A percentile compares a stretch with the other conserved stretches of the same genome.
Evolutionary conservation across 805 yeast species (phyloP).

Genomic region (Starmerella bacillaris): DNA sequence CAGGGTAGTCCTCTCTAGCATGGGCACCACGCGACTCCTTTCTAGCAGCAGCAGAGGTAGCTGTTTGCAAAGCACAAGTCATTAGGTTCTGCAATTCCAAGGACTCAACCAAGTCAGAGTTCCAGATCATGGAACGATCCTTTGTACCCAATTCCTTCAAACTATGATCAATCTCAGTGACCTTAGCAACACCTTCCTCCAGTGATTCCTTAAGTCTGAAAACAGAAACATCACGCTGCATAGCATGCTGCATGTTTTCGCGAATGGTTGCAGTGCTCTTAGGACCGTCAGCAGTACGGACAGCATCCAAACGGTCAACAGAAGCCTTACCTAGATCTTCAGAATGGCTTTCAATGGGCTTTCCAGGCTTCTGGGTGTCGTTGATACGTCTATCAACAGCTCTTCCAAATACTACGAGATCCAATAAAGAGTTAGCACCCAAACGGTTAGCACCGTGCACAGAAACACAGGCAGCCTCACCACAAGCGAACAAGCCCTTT

Average conservation of each 20-base stretch:
- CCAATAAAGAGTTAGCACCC: slow-evolving; percentile 94
- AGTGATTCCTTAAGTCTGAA: slow-evolving; percentile 85
- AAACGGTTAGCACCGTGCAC: slow-evolving; percentile 99
- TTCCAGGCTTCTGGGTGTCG: slow-evolving; percentile 71
- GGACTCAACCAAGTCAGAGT: slow-evolving; percentile 90
- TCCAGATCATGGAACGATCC: slow-evolving; percentile 98
- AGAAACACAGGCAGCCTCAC: slow-evolving; percentile 98
- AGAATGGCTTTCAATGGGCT: slow-evolving; percentile 67
- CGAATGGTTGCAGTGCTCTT: slow-evolving; percentile 76
- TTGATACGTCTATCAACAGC: slow-evolving; percentile 88
- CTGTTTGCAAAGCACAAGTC: slow-evolving; percentile 95
- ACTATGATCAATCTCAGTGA: slow-evolving; percentile 54
- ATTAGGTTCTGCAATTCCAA: slow-evolving; percentile 88
- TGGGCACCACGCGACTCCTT: slow-evolving; percentile 98
- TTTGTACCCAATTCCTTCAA: slow-evolving; percentile 66
- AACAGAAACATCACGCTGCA: slow-evolving; percentile 95
- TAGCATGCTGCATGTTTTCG: slow-evolving; percentile 78
- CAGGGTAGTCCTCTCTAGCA: slow-evolving; percentile 94
- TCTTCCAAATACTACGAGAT: slow-evolving; percentile 94
- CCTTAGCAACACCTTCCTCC: slow-evolving; percentile 76
- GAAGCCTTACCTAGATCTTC: slow-evolving; percentile 80
- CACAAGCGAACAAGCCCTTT: slow-evolving; percentile 90
- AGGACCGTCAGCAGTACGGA: slow-evolving; percentile 74
- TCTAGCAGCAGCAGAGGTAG: slow-evolving; percentile 83
- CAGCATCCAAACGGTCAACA: slow-evolving; percentile 70